Evolutionary conservation across 257 asterid genomes (phyloP).

Genomic region (Nemophila menziesii): DNA sequence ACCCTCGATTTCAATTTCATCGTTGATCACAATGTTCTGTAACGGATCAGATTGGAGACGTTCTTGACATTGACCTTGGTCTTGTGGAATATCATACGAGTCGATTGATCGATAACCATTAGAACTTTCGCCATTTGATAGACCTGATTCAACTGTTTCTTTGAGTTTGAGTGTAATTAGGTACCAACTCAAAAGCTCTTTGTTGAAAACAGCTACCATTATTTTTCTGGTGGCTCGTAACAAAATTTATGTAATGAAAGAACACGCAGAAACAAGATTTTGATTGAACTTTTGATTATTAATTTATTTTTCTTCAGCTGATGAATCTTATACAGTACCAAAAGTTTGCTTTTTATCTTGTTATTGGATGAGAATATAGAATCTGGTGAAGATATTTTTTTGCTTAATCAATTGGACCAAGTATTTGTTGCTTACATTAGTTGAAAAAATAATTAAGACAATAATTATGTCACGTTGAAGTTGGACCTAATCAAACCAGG

Average conservation of each 20-base stretch:
- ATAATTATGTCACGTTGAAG: slow-evolving; percentile 18
- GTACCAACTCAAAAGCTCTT: slow-evolving; percentile 83
- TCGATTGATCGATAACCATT: slow-evolving; percentile 22
- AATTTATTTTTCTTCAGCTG: slow-evolving; percentile 2
- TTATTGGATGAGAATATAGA: neutral
- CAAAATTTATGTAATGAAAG: too few relatives aligned
- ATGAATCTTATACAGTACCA: slow-evolving; percentile 1
- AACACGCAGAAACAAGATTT: too few relatives aligned
- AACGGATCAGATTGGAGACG: slow-evolving; percentile 16
- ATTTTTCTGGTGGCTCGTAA: too few relatives aligned
- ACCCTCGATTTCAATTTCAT: slow-evolving; percentile 11
- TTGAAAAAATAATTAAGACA: neutral
- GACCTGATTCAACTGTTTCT: slow-evolving; percentile 56
- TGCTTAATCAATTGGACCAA: neutral
- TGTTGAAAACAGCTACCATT: slow-evolving; percentile 93
- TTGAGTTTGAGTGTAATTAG: slow-evolving; percentile 79
- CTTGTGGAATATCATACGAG: slow-evolving; percentile 15
- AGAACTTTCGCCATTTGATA: slow-evolving; percentile 28
- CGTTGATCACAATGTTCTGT: slow-evolving; percentile 14
- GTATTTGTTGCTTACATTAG: slow-evolving; percentile 2
- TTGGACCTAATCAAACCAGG: slow-evolving; percentile 24
- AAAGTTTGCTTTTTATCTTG: neutral
- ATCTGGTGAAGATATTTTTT: too few relatives aligned
- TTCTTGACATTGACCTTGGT: slow-evolving; percentile 16
- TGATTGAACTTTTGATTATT: slow-evolving; percentile 6